Evolutionary conservation across 2,329 filamentous ascomycete genomes (phyloP).

Genomic region (Botrytis cinerea): DNA sequence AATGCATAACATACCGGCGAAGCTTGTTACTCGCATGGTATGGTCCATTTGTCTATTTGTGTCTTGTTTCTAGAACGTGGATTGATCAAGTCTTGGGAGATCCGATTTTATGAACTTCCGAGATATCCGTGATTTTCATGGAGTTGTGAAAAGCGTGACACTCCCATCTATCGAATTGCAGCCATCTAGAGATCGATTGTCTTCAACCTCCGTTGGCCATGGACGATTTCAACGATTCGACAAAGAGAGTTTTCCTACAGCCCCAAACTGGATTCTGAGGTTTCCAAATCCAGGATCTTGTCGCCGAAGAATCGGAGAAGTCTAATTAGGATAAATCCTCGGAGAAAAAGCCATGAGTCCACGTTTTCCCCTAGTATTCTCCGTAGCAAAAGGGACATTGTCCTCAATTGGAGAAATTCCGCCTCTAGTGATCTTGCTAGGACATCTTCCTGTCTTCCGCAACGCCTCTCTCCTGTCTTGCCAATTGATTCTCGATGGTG

Average conservation of each 20-base stretch:
- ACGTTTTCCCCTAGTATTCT: background rate
- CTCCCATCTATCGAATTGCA: background rate
- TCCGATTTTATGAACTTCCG: background rate
- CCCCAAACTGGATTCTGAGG: background rate
- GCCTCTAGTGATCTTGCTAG: background rate
- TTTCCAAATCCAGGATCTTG: background rate
- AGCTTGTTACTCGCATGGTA: background rate
- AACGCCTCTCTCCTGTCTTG: background rate
- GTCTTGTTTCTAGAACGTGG: background rate
- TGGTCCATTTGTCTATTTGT: background rate
- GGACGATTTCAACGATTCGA: background rate
- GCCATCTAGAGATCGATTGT: background rate
- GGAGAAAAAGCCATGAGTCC: background rate
- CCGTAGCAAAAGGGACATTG: background rate
- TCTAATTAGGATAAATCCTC: background rate
- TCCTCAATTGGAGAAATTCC: background rate
- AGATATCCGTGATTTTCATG: background rate
- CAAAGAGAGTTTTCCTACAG: background rate
- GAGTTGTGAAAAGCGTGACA: background rate
- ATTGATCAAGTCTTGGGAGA: background rate
- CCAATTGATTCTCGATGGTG: background rate
- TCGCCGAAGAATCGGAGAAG: background rate
- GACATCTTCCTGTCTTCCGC: background rate
- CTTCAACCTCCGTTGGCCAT: background rate
- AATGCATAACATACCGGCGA: constrained; percentile 3